These are phyloP conservation scores for Rachicladosporium sp. DNA, from an alignment of 2,329 filamentous ascomycete genomes.

Conservation along the genomic window DNA sequence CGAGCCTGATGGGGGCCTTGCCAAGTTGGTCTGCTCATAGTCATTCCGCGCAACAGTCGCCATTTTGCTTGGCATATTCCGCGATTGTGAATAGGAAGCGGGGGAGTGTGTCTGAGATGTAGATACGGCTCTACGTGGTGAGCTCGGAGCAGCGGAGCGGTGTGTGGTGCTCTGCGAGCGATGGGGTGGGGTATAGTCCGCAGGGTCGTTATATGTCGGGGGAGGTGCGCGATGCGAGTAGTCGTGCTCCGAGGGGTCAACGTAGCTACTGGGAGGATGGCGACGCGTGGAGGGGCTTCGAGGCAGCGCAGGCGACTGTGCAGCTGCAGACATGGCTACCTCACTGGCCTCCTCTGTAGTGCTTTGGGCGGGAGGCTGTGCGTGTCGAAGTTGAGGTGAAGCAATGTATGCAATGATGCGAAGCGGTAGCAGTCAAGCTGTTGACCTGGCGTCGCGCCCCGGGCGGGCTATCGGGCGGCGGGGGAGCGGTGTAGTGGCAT, in stretches of 20 bases:
- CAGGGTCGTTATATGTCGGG: slow-evolving; percentile 28
- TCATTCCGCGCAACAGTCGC: slow-evolving; percentile 52
- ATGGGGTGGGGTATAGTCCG: slow-evolving; percentile 24
- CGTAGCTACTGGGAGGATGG: slow-evolving; percentile 30
- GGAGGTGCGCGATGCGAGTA: slow-evolving; percentile 29
- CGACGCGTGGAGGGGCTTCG: slow-evolving; percentile 39
- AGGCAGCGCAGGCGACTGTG: slow-evolving; percentile 34
- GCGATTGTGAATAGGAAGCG: slow-evolving; percentile 16
- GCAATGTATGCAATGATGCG: too few relatives aligned
- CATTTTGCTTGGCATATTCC: slow-evolving; percentile 36
- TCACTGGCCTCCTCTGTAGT: too few relatives aligned
- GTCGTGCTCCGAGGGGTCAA: slow-evolving; percentile 37
- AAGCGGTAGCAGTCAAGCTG: too few relatives aligned
- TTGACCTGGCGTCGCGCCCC: too few relatives aligned
- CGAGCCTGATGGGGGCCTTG: slow-evolving; percentile 37
- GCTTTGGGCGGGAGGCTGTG: too few relatives aligned
- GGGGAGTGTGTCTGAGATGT: slow-evolving; percentile 18
- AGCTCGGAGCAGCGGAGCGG: slow-evolving; percentile 20
- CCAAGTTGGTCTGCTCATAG: slow-evolving; percentile 59
- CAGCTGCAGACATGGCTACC: slow-evolving; percentile 29
- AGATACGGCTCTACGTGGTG: slow-evolving; percentile 25
- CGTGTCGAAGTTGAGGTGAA: too few relatives aligned
- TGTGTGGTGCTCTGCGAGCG: slow-evolving; percentile 24
- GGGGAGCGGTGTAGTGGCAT: too few relatives aligned
- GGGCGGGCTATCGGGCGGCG: too few relatives aligned